Evolutionary conservation across 768 basidiomycete genomes (phyloP), one percentile per base, ranked within the genome.

Genomic region (Naganishia vishniacii): DNA sequence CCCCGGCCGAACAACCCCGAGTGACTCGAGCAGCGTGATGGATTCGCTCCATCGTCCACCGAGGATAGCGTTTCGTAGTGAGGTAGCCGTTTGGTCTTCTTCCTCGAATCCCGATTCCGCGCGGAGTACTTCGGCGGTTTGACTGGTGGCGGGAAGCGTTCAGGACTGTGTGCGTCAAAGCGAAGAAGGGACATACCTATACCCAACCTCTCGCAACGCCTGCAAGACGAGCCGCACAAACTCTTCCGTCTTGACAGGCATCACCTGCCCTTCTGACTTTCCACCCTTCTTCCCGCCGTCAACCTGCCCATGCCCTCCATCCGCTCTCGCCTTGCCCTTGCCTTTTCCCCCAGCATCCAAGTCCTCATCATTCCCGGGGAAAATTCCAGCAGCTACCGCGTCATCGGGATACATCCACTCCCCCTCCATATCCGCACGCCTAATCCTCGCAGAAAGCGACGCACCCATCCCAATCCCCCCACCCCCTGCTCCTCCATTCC

Each of bases 51-150:
- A 97, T 62, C 83, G 79, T 4, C 87, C 92, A 37, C 86, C 84
- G 44, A 91, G 79, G 62, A 97, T 84, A 72, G 86, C 85, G 56
- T 84, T 82, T 68, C 89, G 82, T 74, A 97, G 93, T 64, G 87
- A 83, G 2, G 86, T 81, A 5, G 93, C 90, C 66, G 87, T 82
- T 16, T 83, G 79, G 23, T 85, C 81, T 73, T 95, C 91, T 80
- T 93, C 83, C 41, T 84, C 80, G 78, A 89, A 94, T 6, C 92
- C 93, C 8, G 92, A 95, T 78, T 97, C 92, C 4, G 86, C 88
- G 78, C 95, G 91, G 59, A 97, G 82, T 1, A 87, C 88, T 18
- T 86, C 83, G 26, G 92, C 92, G 26, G 90, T 87, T 80, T 91
- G 88, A 65, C 92, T 97, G 72, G 28, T 65, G 70, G 7, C 23